These are phyloP conservation scores for Triadica sebifera DNA, from an alignment of 345 rosid species.

Conservation along the genomic window DNA sequence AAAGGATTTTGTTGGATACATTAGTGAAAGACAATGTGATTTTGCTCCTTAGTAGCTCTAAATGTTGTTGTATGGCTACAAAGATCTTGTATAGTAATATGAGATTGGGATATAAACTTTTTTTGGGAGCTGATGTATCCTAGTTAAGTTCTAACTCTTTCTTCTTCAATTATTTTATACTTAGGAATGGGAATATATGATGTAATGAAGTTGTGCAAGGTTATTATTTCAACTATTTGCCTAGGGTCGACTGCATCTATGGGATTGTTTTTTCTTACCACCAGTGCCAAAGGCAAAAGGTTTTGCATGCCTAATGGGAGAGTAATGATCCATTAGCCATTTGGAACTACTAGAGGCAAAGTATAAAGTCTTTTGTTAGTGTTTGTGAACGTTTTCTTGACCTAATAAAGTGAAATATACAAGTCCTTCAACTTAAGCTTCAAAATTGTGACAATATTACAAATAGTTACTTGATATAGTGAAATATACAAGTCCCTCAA, in stretches of 20 bases:
- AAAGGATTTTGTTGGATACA: not conserved
- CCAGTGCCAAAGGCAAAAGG: constrained; percentile 90
- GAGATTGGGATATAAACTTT: not conserved
- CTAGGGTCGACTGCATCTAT: constrained; percentile 89
- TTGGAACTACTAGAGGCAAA: constrained; percentile 82
- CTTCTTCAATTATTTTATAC: constrained; percentile 13
- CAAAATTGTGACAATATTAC: no score
- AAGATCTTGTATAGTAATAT: not conserved
- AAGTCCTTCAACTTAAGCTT: not conserved
- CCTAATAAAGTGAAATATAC: not conserved
- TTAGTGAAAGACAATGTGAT: not conserved
- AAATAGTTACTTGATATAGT: no score
- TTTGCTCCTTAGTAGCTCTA: not conserved
- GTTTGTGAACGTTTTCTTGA: not conserved
- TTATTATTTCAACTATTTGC: constrained; percentile 93
- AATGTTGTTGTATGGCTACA: not conserved
- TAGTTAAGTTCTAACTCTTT: constrained; percentile 14
- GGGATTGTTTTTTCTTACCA: constrained; percentile 85
- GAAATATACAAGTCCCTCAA: no score
- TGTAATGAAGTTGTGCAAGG: constrained; percentile 92
- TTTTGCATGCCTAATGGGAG: constrained; percentile 93
- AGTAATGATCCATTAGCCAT: constrained; percentile 94
- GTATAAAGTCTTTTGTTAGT: constrained; percentile 37
- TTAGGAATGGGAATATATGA: constrained; percentile 93
- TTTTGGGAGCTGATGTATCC: not conserved